Base-by-base conservation (phyloP, 192 early-diverging fungal genomes). In the Paraglomus brasilianum region DNA sequence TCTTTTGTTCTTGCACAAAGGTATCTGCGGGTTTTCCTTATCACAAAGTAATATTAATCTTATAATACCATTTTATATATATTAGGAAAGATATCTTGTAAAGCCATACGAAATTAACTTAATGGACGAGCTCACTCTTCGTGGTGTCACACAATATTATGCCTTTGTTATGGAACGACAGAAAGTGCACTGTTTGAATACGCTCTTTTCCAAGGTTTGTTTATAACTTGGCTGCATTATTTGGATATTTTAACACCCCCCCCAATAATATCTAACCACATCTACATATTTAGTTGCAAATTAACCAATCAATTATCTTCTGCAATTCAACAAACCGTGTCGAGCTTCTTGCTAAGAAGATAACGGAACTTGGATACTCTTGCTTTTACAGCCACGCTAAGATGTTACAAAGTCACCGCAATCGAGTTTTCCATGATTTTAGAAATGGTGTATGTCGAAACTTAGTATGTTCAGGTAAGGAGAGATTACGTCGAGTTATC, bases 221-320 rank as follows among this genome's bases (percentile, higher is more conserved):
- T 7, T 59, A 39, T 61, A 66, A 8, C 10, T 68, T 70, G n/a
- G 5, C 8, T 49, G 1, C 21, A 46, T 51, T 3, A 19, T 65
- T 75, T 30, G 8, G 4, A 24, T 24, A 30, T 5, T 52, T 53
- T 41, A 36, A 11, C 36, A 8, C 15, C 8, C n/a, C 2, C 30
- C 30, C 30, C 30, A 3, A 30, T 30, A 30, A 3, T 3, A 30
- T 43, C 15, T 38, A 19, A 42, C 39, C 19, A 52, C 40, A 15
- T 47, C 45, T 49, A 30, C 24, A 43, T 46, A 0, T 51, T 21
- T 52, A 93, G 91, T 90, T 99, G 24, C 97, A 99, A 91, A 97
- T 99, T 84, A 99, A 99, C 81, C 97, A 99, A 87, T 98, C 95
- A 41, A 99, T 99, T 70, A 99, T 99, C 75, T 99, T 99, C 77